These are phyloP conservation scores for Cutaneotrichosporon cutaneum DNA, from an alignment of 1,284 basidiomycete genomes.

Conservation along the genomic window DNA sequence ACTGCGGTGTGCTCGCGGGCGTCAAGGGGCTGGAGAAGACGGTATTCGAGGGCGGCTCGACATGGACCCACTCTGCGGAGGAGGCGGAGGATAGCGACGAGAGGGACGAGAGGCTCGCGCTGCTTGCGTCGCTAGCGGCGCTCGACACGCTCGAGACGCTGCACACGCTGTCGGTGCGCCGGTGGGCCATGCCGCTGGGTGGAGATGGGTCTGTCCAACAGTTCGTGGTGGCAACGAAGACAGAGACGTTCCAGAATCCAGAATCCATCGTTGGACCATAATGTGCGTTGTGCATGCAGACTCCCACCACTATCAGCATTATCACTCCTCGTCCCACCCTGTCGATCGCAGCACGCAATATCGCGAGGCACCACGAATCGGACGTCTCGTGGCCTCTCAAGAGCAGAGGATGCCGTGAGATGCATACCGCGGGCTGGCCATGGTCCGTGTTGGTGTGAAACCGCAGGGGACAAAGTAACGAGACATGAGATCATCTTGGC, in stretches of 20 bases:
- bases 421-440: too few species aligned
- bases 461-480: too few species aligned
- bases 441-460: neutral
- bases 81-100: neutral
- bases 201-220: neutral
- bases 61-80: neutral
- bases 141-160: neutral
- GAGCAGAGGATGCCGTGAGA: neutral
- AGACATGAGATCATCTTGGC: too few species aligned
- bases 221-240: neutral
- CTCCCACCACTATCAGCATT: too few species aligned
- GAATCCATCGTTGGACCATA: neutral
- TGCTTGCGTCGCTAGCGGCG: neutral
- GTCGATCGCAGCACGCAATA: neutral
- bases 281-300: too few species aligned
- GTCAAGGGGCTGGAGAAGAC: neutral
- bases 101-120: neutral
- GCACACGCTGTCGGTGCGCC: slow-evolving; percentile 1
- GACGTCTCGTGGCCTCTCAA: neutral
- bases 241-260: neutral
- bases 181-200: neutral
- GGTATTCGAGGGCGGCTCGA: neutral
- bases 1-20: neutral
- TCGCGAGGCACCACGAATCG: slow-evolving; percentile 1
- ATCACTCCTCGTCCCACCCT: too few species aligned